phyloP scores from a whole-genome alignment of 176 grass and related monocot species.

The Tillandsia fasciculata region DNA sequence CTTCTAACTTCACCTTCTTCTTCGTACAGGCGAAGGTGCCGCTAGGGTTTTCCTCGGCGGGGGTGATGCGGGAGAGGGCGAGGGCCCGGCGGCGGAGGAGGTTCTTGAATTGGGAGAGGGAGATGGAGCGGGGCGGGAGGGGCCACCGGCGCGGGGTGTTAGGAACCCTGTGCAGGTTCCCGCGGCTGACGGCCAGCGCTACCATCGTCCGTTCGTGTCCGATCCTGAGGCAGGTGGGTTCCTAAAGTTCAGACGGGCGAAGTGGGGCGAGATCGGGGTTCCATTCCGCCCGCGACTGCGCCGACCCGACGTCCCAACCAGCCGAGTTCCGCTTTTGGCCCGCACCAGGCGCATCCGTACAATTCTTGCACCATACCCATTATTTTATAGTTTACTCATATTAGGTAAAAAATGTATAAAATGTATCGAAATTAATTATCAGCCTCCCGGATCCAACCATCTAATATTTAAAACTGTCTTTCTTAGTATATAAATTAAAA shows the following conservation, averaged over 20 bases:
- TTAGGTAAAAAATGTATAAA: no score
- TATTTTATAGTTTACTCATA: no score
- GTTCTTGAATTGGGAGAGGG: slow-evolving; percentile 5
- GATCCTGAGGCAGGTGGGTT: not conserved
- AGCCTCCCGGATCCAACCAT: no score
- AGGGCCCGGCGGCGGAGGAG: slow-evolving; percentile 4
- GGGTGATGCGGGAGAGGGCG: slow-evolving; percentile 7
- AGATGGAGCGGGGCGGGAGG: slow-evolving; percentile 1
- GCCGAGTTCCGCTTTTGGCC: no score
- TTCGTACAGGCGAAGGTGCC: not conserved
- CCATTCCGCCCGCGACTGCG: no score
- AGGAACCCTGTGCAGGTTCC: slow-evolving; percentile 13
- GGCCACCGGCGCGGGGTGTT: slow-evolving; percentile 4
- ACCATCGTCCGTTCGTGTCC: not conserved
- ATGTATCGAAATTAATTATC: no score
- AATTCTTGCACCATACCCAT: no score
- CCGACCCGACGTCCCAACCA: no score
- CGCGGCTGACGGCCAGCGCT: slow-evolving; percentile 14
- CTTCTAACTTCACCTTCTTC: slow-evolving; percentile 1
- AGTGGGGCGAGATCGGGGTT: no score
- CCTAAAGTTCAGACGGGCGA: not conserved
- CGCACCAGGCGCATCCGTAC: no score
- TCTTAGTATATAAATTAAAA: no score
- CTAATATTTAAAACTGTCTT: no score
- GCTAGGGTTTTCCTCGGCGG: not conserved